Base-by-base conservation (phyloP, 139 green algal species). In the Picochlorum costavermella region DNA sequence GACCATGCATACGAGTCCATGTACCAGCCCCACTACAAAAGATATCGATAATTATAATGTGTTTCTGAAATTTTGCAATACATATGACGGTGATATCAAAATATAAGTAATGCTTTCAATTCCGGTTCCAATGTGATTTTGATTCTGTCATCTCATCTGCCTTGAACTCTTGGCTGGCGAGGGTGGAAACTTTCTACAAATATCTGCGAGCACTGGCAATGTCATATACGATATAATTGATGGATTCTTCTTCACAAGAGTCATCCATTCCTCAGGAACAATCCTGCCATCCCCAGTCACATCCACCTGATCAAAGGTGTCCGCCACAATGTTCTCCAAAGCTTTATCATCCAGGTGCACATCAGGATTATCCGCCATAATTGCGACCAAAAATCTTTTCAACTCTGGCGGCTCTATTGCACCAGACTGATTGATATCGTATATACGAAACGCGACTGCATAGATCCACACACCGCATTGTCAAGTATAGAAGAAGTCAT, bases 151-250 rank as follows among this genome's bases (percentile, higher is more conserved):
- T 40, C 33, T 40, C 33, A 6, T 40, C 33, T 40, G 33, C 33
- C 11, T 11, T 53, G 16, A 53, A 53, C 12, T 11, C 12, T 14
- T 59, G 5, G 10, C n/a, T n/a, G 50, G 50, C 1, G 50, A 33
- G 23, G 50, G 23, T 17, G 50, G 50, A 59, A 59, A 59, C 28
- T 29, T 59, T 17, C 23, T 17, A 29, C 69, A 74, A 50, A 86
- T 33, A 8, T 81, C 65, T 4, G 51, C 72, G 20, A 90, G 70
- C 49, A 83, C 69, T 13, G 82, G 77, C 14, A 90, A 70, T 5
- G 83, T 90, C 83, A 90, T 90, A 76, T 85, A 90, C 1, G 51
- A 69, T 5, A 90, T 79, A 37, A 90, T 69, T 11, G 63, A 56
- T 20, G 83, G 83, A 53, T 81, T 72, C 3, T 70, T 60, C n/a